Conservation (phyloP, 2,329 filamentous ascomycete genomes). For the Epichloe glyceriae region DNA sequence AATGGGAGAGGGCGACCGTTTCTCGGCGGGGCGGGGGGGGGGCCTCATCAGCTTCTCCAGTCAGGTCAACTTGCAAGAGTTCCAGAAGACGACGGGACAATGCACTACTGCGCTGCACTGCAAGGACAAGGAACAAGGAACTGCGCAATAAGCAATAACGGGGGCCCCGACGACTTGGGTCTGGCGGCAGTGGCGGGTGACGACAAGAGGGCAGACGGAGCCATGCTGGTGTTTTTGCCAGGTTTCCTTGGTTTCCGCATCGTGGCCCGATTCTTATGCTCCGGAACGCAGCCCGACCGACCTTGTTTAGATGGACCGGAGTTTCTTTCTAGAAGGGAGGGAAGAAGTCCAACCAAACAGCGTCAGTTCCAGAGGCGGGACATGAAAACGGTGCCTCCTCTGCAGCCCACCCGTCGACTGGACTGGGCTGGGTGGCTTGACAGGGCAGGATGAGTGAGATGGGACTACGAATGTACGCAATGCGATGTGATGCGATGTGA, state of each 20-base stretch:
- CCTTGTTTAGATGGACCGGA: not conserved
- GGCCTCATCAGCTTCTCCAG: conserved; percentile 8
- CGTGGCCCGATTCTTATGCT: not conserved
- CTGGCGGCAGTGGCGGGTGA: not conserved
- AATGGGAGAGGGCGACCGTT: not conserved
- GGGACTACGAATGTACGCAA: no score
- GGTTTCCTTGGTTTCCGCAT: not conserved
- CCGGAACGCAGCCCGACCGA: not conserved
- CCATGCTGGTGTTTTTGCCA: not conserved
- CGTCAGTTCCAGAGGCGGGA: no score
- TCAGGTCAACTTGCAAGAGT: not conserved
- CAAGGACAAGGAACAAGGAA: not conserved
- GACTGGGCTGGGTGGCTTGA: no score
- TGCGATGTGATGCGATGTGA: no score
- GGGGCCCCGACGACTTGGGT: not conserved
- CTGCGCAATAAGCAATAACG: not conserved
- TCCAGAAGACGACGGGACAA: conserved; percentile 3
- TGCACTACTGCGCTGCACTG: not conserved
- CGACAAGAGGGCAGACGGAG: not conserved
- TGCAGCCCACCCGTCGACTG: no score
- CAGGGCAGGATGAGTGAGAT: no score
- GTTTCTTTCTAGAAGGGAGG: no score
- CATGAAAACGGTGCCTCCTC: no score
- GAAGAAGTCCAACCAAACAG: no score
- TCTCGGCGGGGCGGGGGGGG: not conserved